phyloP scores from a whole-genome alignment of 2,329 filamentous ascomycete genomes.

The Leptographium lundbergii region DNA sequence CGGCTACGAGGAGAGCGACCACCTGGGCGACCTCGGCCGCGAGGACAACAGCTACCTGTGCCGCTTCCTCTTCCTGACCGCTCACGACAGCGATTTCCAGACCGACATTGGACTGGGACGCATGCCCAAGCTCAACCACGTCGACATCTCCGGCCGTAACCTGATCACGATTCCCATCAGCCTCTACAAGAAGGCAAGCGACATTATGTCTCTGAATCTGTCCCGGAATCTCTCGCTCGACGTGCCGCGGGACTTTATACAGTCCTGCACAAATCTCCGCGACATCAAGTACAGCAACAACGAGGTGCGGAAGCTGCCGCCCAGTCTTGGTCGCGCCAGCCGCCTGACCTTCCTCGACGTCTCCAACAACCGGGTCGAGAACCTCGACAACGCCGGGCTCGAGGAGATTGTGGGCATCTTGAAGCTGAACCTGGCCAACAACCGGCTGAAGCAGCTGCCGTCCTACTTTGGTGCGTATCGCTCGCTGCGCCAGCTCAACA shows the following conservation, averaged over 20 bases:
- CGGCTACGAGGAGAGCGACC: slow-evolving; percentile 77
- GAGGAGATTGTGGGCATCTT: slow-evolving; percentile 62
- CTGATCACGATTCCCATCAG: slow-evolving; percentile 90
- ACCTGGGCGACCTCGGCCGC: slow-evolving; percentile 82
- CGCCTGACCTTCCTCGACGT: slow-evolving; percentile 83
- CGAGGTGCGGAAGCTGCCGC: slow-evolving; percentile 74
- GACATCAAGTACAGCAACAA: slow-evolving; percentile 97
- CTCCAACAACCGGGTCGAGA: slow-evolving; percentile 84
- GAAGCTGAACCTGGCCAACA: slow-evolving; percentile 89
- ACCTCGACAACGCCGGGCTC: slow-evolving; percentile 74
- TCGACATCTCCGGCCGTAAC: slow-evolving; percentile 82
- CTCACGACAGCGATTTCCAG: slow-evolving; percentile 71
- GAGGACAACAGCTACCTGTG: slow-evolving; percentile 97
- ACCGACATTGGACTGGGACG: slow-evolving; percentile 71
- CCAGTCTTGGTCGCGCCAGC: slow-evolving; percentile 68
- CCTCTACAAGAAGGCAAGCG: slow-evolving; percentile 78
- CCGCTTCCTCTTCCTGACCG: slow-evolving; percentile 87
- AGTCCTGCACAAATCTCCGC: slow-evolving; percentile 77
- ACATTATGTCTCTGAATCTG: slow-evolving; percentile 90
- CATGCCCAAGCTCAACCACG: slow-evolving; percentile 83
- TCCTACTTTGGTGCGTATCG: slow-evolving; percentile 72
- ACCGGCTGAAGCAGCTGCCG: slow-evolving; percentile 69
- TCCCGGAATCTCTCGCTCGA: slow-evolving; percentile 87
- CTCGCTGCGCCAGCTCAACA: slow-evolving; percentile 68
- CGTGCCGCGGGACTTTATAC: slow-evolving; percentile 91